phyloP scores from a whole-genome alignment of 805 yeast genomes.

The Clavispora vitiphila region DNA sequence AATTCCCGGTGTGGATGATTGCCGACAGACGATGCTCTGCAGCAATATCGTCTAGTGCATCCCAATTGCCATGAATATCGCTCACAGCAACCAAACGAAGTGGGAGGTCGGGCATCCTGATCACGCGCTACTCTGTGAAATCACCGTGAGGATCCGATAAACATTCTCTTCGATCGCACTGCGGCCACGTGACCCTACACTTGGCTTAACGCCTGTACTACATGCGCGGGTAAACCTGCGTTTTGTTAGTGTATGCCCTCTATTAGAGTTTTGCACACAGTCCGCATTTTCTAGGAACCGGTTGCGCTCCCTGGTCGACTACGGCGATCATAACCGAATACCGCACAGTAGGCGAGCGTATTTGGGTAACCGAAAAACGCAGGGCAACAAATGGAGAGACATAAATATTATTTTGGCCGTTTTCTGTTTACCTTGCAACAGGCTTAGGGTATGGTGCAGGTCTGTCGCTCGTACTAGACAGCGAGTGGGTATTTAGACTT shows the following conservation, averaged over 20 bases:
- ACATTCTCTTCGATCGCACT: neutral
- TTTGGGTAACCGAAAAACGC: too few species aligned
- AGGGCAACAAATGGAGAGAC: too few species aligned
- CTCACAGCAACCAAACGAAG: constrained; percentile 3
- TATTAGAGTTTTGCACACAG: too few species aligned
- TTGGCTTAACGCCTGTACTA: neutral
- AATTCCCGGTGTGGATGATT: constrained; percentile 71
- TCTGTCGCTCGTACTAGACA: too few species aligned
- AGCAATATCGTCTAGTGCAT: constrained; percentile 1
- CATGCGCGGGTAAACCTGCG: neutral
- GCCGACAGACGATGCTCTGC: neutral
- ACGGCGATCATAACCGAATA: too few species aligned
- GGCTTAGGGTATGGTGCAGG: too few species aligned
- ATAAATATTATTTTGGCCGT: too few species aligned
- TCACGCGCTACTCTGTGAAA: neutral
- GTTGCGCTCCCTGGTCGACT: too few species aligned
- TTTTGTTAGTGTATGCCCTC: neutral
- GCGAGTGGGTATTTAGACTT: too few species aligned
- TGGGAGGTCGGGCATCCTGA: neutral
- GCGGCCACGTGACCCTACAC: neutral
- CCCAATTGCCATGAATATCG: constrained; percentile 5
- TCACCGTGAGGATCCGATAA: neutral
- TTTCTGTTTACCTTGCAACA: too few species aligned
- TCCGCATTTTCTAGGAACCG: too few species aligned
- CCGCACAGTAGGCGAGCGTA: too few species aligned